Percentiles rank a stretch among this genome's conserved stretches.
Conservation (phyloP, 208 protist genomes). For the Trypanosoma mega region DNA sequence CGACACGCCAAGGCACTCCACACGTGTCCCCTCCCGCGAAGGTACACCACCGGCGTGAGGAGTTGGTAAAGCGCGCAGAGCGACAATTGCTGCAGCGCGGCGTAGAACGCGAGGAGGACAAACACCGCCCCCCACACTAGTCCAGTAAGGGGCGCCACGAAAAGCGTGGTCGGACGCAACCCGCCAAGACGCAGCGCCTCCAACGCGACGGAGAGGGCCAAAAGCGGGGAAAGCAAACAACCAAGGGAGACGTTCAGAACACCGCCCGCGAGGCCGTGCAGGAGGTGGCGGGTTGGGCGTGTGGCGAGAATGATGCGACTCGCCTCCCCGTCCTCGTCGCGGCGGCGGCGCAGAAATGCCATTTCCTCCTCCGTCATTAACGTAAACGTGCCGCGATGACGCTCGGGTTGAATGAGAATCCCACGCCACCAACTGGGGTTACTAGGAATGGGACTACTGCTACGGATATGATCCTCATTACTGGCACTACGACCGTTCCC, state of each 20-base stretch:
- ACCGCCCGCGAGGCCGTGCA: slow-evolving; percentile 47
- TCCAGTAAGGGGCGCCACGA: slow-evolving; percentile 47
- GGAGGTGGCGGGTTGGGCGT: slow-evolving; percentile 44
- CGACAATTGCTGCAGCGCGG: slow-evolving; percentile 66
- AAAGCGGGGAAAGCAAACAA: slow-evolving; percentile 49
- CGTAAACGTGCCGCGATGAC: slow-evolving; percentile 31
- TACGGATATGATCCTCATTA: not conserved
- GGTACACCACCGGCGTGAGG: slow-evolving; percentile 37
- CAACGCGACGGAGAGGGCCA: slow-evolving; percentile 65
- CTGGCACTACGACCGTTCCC: not conserved
- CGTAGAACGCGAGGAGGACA: slow-evolving; percentile 53
- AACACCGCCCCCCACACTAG: slow-evolving; percentile 60
- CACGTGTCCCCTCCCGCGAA: slow-evolving; percentile 3
- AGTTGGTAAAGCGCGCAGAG: slow-evolving; percentile 47
- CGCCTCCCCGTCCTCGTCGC: slow-evolving; percentile 60
- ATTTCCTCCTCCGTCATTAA: slow-evolving; percentile 78
- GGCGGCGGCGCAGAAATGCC: slow-evolving; percentile 44
- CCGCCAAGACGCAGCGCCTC: slow-evolving; percentile 42
- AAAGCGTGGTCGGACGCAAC: slow-evolving; percentile 22
- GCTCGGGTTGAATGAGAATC: slow-evolving; percentile 21
- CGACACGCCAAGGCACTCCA: slow-evolving; percentile 25
- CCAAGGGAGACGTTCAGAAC: slow-evolving; percentile 52
- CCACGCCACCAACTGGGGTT: not conserved
- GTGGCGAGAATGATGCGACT: slow-evolving; percentile 71
- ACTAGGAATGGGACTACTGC: not conserved